phyloP scores from a whole-genome alignment of 768 basidiomycete genomes.

The Tylopilus subfusipes region DNA sequence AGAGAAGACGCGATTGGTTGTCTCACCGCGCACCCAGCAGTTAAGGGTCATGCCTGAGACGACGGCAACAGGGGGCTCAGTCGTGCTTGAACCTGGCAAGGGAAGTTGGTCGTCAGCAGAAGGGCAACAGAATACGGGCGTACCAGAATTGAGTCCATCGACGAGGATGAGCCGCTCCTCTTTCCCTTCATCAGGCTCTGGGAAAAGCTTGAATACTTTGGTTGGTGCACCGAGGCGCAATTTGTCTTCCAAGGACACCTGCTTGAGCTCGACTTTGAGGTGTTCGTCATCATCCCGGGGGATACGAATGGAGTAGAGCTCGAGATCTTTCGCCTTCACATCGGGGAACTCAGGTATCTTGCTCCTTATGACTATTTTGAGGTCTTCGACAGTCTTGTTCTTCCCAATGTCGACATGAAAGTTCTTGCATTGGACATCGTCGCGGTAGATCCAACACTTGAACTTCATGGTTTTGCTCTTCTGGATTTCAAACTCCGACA shows the following conservation, averaged over 20 bases:
- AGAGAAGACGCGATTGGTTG: too few relatives aligned
- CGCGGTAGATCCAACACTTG: too few relatives aligned
- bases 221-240: background rate
- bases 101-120: background rate
- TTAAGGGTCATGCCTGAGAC: background rate
- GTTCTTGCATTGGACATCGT: background rate
- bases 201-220: background rate
- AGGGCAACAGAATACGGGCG: background rate
- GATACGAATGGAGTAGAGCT: background rate
- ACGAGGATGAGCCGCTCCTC: background rate
- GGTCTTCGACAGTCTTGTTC: background rate
- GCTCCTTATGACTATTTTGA: background rate
- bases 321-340: background rate
- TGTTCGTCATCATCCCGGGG: background rate
- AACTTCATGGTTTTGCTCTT: too few relatives aligned
- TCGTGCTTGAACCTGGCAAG: background rate
- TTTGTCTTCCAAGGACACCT: background rate
- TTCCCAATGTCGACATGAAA: background rate
- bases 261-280: background rate
- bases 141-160: background rate
- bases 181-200: background rate
- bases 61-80: too few relatives aligned
- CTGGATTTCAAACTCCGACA: too few relatives aligned
- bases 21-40: background rate
- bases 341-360: background rate